phyloP scores from a whole-genome alignment of 306 rosid genomes.

The Prunus mira region DNA sequence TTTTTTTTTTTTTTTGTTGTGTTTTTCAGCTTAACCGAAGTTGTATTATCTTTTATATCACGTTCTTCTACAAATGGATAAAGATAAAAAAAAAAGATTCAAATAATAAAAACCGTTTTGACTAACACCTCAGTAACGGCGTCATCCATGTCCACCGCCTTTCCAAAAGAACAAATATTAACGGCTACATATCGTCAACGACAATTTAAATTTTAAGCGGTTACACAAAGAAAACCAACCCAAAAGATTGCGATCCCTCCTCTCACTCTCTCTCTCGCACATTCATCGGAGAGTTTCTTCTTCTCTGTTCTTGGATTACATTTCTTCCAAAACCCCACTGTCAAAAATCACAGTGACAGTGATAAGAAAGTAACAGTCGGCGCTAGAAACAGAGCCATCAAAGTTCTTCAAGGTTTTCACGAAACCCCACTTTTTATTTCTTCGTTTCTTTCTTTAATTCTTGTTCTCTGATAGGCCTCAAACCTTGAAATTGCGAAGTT shows the following conservation, averaged over 20 bases:
- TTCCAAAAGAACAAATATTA: not conserved
- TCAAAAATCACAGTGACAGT: not conserved
- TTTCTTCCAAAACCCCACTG: constrained; percentile 7
- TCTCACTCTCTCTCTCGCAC: not conserved
- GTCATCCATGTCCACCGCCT: constrained; percentile 6
- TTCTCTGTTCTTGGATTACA: not conserved
- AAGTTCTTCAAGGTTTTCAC: constrained; percentile 21
- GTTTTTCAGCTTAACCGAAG: too few relatives aligned
- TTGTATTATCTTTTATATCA: too few relatives aligned
- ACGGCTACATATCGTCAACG: constrained; percentile 25
- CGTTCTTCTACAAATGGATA: too few relatives aligned
- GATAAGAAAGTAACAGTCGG: constrained; percentile 3
- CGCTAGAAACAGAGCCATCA: not conserved
- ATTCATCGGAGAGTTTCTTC: not conserved
- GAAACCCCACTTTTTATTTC: not conserved
- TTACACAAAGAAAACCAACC: not conserved
- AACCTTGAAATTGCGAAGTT: not conserved
- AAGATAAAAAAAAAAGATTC: not conserved
- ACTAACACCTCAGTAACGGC: not conserved
- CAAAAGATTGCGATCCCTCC: not conserved
- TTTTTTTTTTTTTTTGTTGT: too few relatives aligned
- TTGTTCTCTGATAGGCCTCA: not conserved
- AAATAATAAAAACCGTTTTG: not conserved
- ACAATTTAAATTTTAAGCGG: constrained; percentile 23
- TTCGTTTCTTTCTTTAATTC: not conserved